Base-by-base conservation (phyloP, 768 basidiomycete species). In the Termitomyces bulborhizus region DNA sequence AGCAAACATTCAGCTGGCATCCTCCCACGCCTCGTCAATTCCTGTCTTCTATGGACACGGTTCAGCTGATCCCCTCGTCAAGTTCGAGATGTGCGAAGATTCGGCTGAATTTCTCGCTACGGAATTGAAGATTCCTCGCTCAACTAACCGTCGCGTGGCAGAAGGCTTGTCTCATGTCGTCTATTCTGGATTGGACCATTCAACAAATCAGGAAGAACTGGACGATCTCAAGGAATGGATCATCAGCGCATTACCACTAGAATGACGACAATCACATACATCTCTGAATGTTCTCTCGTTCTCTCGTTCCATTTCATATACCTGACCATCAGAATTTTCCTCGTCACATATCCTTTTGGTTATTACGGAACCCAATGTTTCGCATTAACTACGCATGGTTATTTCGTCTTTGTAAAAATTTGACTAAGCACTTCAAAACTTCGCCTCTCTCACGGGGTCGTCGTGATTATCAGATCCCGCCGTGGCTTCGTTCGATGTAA, bases 41-140 rank as follows among this genome's bases (percentile, higher is more conserved):
- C 89, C 93, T 1, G 76, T 95, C 29, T 95, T 96, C 70, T 90
- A 90, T 84, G 94, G 88, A 12, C 90, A 93, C 59, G 93, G 93
- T 24, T 79, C 75, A 6, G 75, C 68, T 15, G 94, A 98, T 70
- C 84, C 81, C 6, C 75, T 96, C 24, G 86, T 97, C 52, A 76
- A 76, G 55, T 76, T 75, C 61, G 59, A 76, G 27, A 74, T 83
- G 48, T 82, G 82, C 24, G 66, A 76, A 52, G 68, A 68, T 47
- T 88, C 89, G 7, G 70, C 77, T 37, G 77, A 83, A 6, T 78
- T 79, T 56, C 71, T 95, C 43, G 78, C 76, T 36, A 66, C 73
- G 13, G 62, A 77, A 15, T 64, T 90, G 40, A 81, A 83, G 15
- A 73, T 88, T 53, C 73, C 76, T 18, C 64, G 65, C 6, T 74